Evolutionary conservation across 2,329 filamentous ascomycete species (phyloP).

Genomic region (Arthroderma uncinatum): DNA sequence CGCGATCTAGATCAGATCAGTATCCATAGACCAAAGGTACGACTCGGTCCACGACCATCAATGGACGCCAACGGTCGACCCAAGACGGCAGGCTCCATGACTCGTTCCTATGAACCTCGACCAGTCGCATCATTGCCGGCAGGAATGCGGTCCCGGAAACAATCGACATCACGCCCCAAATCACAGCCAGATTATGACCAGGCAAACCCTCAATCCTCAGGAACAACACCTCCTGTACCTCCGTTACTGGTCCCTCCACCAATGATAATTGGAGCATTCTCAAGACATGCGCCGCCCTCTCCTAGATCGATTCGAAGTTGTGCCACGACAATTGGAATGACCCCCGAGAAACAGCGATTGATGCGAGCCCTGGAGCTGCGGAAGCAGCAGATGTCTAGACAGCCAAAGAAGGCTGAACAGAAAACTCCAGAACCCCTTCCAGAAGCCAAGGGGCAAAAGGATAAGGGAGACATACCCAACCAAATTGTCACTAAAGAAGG

Average conservation of each 20-base stretch:
- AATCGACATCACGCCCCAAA: conserved; percentile 39
- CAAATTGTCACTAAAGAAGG: neutral
- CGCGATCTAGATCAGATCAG: conserved; percentile 35
- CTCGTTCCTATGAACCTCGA: conserved; percentile 43
- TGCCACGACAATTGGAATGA: conserved; percentile 47
- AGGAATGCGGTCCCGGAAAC: conserved; percentile 55
- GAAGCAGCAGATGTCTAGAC: conserved; percentile 59
- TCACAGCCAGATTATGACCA: conserved; percentile 29
- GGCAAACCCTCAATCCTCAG: conserved; percentile 21
- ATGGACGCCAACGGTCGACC: conserved; percentile 49
- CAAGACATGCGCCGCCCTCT: conserved; percentile 23
- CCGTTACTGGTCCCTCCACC: conserved; percentile 29
- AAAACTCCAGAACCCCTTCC: conserved; percentile 14
- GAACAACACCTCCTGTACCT: conserved; percentile 28
- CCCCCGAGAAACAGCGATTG: conserved; percentile 78
- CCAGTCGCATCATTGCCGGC: conserved; percentile 70
- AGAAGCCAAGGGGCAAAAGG: conserved; percentile 13
- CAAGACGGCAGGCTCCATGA: conserved; percentile 44
- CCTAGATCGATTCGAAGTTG: conserved; percentile 36
- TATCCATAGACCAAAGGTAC: conserved; percentile 54
- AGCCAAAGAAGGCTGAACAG: conserved; percentile 22
- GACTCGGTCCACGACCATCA: conserved; percentile 76
- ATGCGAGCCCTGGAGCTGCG: conserved; percentile 90
- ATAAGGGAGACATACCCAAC: neutral
- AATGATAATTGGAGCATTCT: conserved; percentile 22